A percentile compares a stretch with the other conserved stretches of the same genome.
These are phyloP conservation scores for Pyrrhoderma lamaoense DNA, from an alignment of 1,284 basidiomycete genomes.

Conservation along the genomic window DNA sequence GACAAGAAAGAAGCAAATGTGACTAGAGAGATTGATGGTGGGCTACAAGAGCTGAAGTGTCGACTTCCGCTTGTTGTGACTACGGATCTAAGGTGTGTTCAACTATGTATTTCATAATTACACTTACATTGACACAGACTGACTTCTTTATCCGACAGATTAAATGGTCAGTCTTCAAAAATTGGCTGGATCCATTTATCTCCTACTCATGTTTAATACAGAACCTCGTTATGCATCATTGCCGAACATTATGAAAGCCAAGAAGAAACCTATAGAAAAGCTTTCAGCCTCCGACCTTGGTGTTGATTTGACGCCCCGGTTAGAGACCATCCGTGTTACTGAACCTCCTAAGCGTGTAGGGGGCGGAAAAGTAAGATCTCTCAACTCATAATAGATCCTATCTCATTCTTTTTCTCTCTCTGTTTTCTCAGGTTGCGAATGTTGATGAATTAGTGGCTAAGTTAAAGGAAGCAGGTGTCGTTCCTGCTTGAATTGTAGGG, in stretches of 20 bases:
- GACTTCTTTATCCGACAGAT: constrained; percentile 15
- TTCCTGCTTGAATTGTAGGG: constrained; percentile 2
- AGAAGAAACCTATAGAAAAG: constrained; percentile 96
- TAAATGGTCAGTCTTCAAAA: constrained; percentile 26
- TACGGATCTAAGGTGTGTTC: constrained; percentile 77
- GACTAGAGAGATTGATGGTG: constrained; percentile 92
- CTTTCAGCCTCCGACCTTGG: constrained; percentile 75
- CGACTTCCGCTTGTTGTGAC: constrained; percentile 85
- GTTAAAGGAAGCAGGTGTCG: constrained; percentile 84
- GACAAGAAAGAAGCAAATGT: constrained; percentile 66
- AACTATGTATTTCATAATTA: background rate
- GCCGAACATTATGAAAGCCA: constrained; percentile 98
- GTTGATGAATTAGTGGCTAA: constrained; percentile 90
- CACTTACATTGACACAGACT: background rate
- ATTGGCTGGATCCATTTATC: background rate
- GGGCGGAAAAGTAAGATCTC: constrained; percentile 82
- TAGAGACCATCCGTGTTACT: constrained; percentile 86
- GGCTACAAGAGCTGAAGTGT: constrained; percentile 78
- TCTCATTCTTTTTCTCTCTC: background rate
- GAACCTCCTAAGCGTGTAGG: constrained; percentile 91
- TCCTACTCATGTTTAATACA: constrained; percentile 25
- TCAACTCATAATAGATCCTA: no score
- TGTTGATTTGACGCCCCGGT: constrained; percentile 71
- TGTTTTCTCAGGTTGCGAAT: constrained; percentile 49
- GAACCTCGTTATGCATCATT: constrained; percentile 92